Evolutionary conservation across 352 stramenopile genomes (phyloP), one percentile per base, ranked within the genome.

Genomic region (Phytophthora pinifolia): DNA sequence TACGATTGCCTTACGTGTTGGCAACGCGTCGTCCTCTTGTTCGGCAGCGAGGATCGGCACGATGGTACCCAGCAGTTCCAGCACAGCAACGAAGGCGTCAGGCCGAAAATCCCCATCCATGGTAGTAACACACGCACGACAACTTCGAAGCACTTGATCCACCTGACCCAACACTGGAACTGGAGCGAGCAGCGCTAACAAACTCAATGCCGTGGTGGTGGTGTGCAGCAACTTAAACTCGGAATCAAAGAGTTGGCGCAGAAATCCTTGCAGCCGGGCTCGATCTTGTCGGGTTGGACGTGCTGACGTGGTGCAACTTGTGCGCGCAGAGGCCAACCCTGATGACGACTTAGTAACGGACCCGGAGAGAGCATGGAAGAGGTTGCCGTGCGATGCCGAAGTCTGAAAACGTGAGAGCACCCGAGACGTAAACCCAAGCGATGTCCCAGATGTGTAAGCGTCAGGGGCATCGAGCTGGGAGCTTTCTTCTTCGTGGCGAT

Each of bases 321-420:
- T 39, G 14, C 14, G 44, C 46, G 22, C 39, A 17, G 45, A 36
- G 9, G 27, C 14, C 43, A 54, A 47, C 10, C 47, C 33, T 41
- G 54, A 22, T 18, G 54, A 42, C 2, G 54, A 47, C 43, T 73
- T 73, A 41, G 36, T 63, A 31, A 65, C 60, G 1, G 79, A 70
- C 4, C 70, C 69, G 17, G 73, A 77, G 9, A 90, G 41, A 13
- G 67, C 74, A 29, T 85, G 65, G 35, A 90, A 89, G 8, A 91
- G 49, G 52, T 73, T 82, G 4, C 66, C 71, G 12, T 85, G 70
- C 0, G 80, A 83, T 8, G 57, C 38, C 31, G 61, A 71, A 10
- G 67, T 76, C 15, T 89, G 76, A 13, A 93, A 79, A 15, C 76
- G 76, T n/a, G 80, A 93, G 14, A 91, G 49, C 18, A 93, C 71